Evolutionary conservation across 768 basidiomycete species (phyloP).

Genomic region (Pilatotrama ljubarskyi): DNA sequence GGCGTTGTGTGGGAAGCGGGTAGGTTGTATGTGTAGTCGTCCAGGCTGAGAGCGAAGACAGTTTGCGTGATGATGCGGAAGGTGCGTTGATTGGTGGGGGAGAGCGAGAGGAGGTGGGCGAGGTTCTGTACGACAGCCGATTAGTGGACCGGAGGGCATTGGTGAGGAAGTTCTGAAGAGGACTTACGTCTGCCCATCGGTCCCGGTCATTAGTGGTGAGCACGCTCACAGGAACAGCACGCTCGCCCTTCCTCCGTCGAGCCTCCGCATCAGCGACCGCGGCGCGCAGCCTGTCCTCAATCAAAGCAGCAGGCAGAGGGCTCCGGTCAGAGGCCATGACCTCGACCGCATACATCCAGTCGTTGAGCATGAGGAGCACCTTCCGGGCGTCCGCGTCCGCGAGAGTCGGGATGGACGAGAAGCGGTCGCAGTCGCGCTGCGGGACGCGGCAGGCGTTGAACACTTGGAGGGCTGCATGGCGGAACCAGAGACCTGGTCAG

Average conservation of each 20-base stretch:
- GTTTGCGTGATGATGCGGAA: slow-evolving; percentile 70
- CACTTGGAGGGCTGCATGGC: slow-evolving; percentile 54
- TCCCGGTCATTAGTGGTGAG: slow-evolving; percentile 83
- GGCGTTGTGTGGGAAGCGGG: slow-evolving; percentile 33
- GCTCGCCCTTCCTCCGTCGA: slow-evolving; percentile 53
- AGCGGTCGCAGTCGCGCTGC: slow-evolving; percentile 58
- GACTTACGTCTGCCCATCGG: slow-evolving; percentile 71
- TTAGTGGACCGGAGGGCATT: too few species aligned
- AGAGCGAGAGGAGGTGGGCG: slow-evolving; percentile 62
- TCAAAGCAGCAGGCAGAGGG: slow-evolving; percentile 35
- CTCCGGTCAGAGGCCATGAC: slow-evolving; percentile 49
- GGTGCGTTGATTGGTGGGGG: slow-evolving; percentile 59
- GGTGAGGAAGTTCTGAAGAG: too few species aligned
- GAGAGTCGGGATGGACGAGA: slow-evolving; percentile 50
- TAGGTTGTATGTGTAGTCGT: slow-evolving; percentile 53
- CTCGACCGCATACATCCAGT: slow-evolving; percentile 78
- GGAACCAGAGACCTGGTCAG: slow-evolving; percentile 53
- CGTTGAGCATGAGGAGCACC: slow-evolving; percentile 69
- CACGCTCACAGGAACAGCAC: slow-evolving; percentile 61
- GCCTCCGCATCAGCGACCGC: slow-evolving; percentile 58
- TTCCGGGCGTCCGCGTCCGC: slow-evolving; percentile 52
- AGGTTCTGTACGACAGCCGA: slow-evolving; percentile 83
- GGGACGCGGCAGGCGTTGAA: slow-evolving; percentile 85
- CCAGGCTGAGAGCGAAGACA: slow-evolving; percentile 79
- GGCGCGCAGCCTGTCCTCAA: slow-evolving; percentile 48